A percentile compares a stretch with the other conserved stretches of the same genome.
Evolutionary conservation across 495 filamentous ascomycete genomes (phyloP).

Genomic region (Aspergillus heteromorphus): DNA sequence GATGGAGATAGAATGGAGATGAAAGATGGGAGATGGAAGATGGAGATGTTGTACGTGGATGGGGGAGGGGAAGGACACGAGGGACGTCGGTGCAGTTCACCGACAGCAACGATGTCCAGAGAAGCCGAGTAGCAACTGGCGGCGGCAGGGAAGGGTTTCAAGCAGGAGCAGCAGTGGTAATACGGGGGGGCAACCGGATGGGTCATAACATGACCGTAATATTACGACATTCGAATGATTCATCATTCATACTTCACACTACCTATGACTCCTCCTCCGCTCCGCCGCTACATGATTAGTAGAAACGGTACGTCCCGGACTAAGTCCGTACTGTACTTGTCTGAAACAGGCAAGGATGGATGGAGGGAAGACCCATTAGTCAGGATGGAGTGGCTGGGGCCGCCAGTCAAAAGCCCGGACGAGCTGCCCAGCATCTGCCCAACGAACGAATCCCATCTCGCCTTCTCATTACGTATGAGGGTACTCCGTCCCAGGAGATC

Average conservation of each 20-base stretch:
- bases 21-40: not conserved
- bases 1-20: not conserved
- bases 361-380: not conserved
- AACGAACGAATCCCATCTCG: not conserved
- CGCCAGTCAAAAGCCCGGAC: not conserved
- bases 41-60: not conserved
- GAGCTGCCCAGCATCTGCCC: not conserved
- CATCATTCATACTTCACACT: no score
- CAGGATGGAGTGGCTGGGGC: not conserved
- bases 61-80: not conserved
- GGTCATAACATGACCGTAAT: no score
- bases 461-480: constrained; percentile 7
- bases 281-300: no score
- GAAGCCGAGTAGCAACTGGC: not conserved
- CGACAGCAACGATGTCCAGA: not conserved
- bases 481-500: constrained; percentile 5
- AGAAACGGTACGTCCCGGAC: not conserved
- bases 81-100: not conserved
- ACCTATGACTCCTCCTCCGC: no score
- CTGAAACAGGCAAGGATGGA: not conserved
- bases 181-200: not conserved
- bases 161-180: not conserved
- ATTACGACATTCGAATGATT: no score
- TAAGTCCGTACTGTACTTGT: not conserved
- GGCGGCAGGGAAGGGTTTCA: not conserved